Evolutionary conservation across 768 basidiomycete genomes (phyloP).

Genomic region (Cystofilobasidium ferigula): DNA sequence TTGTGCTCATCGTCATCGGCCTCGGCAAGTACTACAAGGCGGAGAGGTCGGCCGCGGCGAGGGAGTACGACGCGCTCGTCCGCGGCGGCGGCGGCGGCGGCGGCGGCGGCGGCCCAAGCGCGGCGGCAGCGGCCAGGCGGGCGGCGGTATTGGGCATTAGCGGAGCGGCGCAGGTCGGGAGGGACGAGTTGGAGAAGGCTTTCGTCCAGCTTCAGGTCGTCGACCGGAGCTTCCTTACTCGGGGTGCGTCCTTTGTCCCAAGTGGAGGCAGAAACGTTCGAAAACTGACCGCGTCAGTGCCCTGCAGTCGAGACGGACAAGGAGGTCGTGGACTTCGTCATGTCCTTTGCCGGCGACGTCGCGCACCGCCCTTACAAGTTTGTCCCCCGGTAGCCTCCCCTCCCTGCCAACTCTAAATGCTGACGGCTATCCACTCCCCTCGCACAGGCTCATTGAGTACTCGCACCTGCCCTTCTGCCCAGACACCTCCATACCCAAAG

Average conservation of each 20-base stretch:
- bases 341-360: slow-evolving; percentile 14
- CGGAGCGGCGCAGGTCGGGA: slow-evolving; percentile 29
- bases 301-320: slow-evolving; percentile 23
- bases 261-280: slow-evolving; percentile 32
- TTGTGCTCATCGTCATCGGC: slow-evolving; percentile 36
- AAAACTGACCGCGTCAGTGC: slow-evolving; percentile 33
- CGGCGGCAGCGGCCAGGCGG: not conserved
- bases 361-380: slow-evolving; percentile 22
- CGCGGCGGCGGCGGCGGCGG: slow-evolving; percentile 28
- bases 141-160: too few relatives aligned
- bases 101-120: not conserved
- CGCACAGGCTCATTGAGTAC: slow-evolving; percentile 33
- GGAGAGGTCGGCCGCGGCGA: slow-evolving; percentile 30
- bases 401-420: not conserved
- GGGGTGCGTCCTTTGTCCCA: slow-evolving; percentile 31
- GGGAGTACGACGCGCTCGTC: slow-evolving; percentile 31
- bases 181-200: slow-evolving; percentile 29
- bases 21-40: slow-evolving; percentile 33
- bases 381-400: not conserved
- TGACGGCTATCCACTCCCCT: not conserved
- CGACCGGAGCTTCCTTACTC: slow-evolving; percentile 32
- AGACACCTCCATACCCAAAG: slow-evolving; percentile 30
- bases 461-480: slow-evolving; percentile 36
- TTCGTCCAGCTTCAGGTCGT: slow-evolving; percentile 35
- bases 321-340: slow-evolving; percentile 4